Evolutionary conservation across 2,329 filamentous ascomycete genomes (phyloP).

Genomic region (Emydomyces testavorans): DNA sequence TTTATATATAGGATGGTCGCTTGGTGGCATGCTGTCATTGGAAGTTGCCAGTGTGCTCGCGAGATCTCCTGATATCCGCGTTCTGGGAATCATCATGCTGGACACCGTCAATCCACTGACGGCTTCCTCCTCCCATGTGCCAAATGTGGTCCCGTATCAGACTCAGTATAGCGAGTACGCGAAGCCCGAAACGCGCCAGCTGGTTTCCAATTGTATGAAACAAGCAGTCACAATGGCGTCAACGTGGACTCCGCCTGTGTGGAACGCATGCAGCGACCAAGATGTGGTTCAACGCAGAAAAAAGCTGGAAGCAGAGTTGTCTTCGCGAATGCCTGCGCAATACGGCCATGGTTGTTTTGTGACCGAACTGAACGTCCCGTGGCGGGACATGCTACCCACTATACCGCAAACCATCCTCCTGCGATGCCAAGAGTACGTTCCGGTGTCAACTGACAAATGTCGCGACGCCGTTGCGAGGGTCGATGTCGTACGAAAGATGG

Average conservation of each 20-base stretch:
- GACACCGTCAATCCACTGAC: slow-evolving; percentile 17
- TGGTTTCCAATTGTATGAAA: slow-evolving; percentile 14
- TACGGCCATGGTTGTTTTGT: slow-evolving; percentile 2
- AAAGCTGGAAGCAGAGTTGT: slow-evolving; percentile 11
- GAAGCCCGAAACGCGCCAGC: slow-evolving; percentile 12
- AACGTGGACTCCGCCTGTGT: slow-evolving; percentile 15
- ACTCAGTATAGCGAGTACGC: slow-evolving; percentile 11
- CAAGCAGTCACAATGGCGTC: slow-evolving; percentile 13
- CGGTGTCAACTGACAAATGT: slow-evolving; percentile 9
- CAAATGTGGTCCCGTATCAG: slow-evolving; percentile 10
- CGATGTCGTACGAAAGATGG: slow-evolving; percentile 14
- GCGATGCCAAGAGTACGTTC: slow-evolving; percentile 16
- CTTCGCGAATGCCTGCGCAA: slow-evolving; percentile 6
- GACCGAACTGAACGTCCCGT: slow-evolving; percentile 5
- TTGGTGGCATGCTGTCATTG: slow-evolving; percentile 18
- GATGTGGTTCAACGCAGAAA: slow-evolving; percentile 4
- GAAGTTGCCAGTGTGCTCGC: slow-evolving; percentile 18
- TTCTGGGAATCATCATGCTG: slow-evolving; percentile 19
- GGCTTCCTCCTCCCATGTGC: not conserved
- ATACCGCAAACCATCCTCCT: slow-evolving; percentile 15
- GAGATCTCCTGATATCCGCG: slow-evolving; percentile 8
- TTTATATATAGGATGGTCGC: slow-evolving; percentile 19
- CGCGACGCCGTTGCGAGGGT: slow-evolving; percentile 14
- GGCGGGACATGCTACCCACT: slow-evolving; percentile 1
- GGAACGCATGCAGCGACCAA: slow-evolving; percentile 12